Percentiles rank a stretch among this genome's conserved stretches.
phyloP scores from a whole-genome alignment of 768 basidiomycete genomes.

The Leccinum sublutescens region DNA sequence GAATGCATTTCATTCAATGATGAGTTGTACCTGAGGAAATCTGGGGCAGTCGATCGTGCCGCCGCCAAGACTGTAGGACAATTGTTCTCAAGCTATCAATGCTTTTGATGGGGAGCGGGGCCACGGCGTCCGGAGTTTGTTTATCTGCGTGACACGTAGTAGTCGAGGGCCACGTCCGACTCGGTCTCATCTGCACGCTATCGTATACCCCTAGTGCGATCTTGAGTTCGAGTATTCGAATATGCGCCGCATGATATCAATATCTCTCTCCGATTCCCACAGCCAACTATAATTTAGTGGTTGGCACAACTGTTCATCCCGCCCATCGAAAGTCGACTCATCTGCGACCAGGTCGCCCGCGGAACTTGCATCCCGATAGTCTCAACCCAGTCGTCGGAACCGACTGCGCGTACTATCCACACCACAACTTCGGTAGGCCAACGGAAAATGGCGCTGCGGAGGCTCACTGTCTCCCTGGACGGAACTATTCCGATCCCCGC shows the following conservation, averaged over 20 bases:
- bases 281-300: not conserved
- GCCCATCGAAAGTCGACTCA: conserved; percentile 8
- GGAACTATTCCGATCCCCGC: conserved; percentile 78
- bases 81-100: not conserved
- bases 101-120: not conserved
- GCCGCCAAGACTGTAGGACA: not conserved
- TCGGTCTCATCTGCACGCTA: conserved; percentile 6
- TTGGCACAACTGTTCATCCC: conserved; percentile 6
- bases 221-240: conserved; percentile 5
- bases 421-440: conserved; percentile 1
- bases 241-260: conserved; percentile 8
- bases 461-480: conserved; percentile 58
- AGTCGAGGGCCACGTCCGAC: not conserved
- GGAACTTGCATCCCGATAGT: not conserved
- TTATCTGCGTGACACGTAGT: not conserved
- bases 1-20: not conserved
- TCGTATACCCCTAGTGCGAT: conserved; percentile 4
- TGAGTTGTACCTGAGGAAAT: conserved; percentile 1
- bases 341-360: conserved; percentile 3
- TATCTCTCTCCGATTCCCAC: conserved; percentile 10
- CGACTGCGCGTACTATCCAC: not conserved
- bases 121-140: conserved; percentile 25
- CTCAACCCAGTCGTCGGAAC: not conserved
- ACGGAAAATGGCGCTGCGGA: conserved; percentile 50
- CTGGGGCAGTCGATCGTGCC: not conserved